Evolutionary conservation across 306 rosid genomes (phyloP), one percentile per base, ranked within the genome.

Genomic region (Quercus agrifolia): DNA sequence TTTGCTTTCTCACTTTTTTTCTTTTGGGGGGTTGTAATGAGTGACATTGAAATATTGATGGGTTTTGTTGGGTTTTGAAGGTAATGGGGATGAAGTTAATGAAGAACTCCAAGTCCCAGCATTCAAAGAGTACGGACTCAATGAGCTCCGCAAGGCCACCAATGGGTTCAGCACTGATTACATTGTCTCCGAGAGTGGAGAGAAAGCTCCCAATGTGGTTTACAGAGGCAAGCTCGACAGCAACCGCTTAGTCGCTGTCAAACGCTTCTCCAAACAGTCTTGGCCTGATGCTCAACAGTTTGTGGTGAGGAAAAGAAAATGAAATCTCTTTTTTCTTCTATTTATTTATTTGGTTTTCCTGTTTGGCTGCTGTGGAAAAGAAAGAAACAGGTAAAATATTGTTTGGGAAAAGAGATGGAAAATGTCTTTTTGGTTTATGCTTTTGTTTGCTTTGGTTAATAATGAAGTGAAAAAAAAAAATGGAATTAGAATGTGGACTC

Each of bases 211-310:
- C 25, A 92, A 92, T 78, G 88, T 92, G 46, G 97, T 92, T 38
- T 92, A 87, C 83, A 88, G 74, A 79, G 97, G 92, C 74, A 90
- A 81, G 77, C 90, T 92, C 1, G 89, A 86, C 73, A 86, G 81
- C 79, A 92, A 79, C 80, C 94, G 88, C 4, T 75, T 90, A 9
- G 94, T 92, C 57, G 97, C 97, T 66, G 86, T 92, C 52, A 92
- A 92, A 51, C 88, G 97, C 58, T 90, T 92, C 88, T 88, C 97
- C 21, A 92, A 88, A 83, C 90, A 73, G 59, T 92, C 97, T 10
- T 92, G 97, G 97, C 97, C 97, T 49, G 94, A 92, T 67, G 89
- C 92, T 51, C 90, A 90, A 76, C 97, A 90, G 84, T 92, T 92
- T 70, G 86, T 81, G 97, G 97, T 92, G 74, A 87, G 91, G 52